Percentiles rank a stretch among this genome's conserved stretches.
Conservation (phyloP, 2,329 filamentous ascomycete genomes). For the Helotiales sp. region DNA sequence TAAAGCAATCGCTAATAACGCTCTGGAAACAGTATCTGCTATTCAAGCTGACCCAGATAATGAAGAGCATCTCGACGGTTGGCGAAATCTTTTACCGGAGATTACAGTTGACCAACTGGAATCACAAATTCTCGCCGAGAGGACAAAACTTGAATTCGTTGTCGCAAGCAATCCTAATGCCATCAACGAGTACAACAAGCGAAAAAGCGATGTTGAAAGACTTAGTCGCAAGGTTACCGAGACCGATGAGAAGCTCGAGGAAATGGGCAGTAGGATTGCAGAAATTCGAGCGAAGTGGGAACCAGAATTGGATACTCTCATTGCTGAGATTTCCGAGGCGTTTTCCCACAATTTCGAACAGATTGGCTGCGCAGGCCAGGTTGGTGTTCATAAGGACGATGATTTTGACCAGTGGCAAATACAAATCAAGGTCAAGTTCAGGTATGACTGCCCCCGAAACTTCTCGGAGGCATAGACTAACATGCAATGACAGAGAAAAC, state of each 20-base stretch:
- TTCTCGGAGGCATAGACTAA: slow-evolving; percentile 17
- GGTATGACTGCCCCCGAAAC: slow-evolving; percentile 55
- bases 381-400: slow-evolving; percentile 84
- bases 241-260: slow-evolving; percentile 59
- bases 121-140: slow-evolving; percentile 74
- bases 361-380: slow-evolving; percentile 93
- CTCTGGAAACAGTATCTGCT: neutral
- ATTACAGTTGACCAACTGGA: slow-evolving; percentile 52
- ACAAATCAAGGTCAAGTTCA: slow-evolving; percentile 93
- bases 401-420: slow-evolving; percentile 96
- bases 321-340: slow-evolving; percentile 82
- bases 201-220: slow-evolving; percentile 70
- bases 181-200: slow-evolving; percentile 77
- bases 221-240: slow-evolving; percentile 64
- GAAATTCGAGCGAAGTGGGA: slow-evolving; percentile 79
- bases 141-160: slow-evolving; percentile 78
- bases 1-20: slow-evolving; percentile 20
- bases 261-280: slow-evolving; percentile 62
- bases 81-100: slow-evolving; percentile 6
- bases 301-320: slow-evolving; percentile 76
- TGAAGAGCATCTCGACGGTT: slow-evolving; percentile 33
- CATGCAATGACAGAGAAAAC: slow-evolving; percentile 60
- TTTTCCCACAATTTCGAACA: slow-evolving; percentile 93
- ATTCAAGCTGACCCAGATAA: slow-evolving; percentile 44
- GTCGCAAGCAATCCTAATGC: slow-evolving; percentile 77